Percentiles rank a stretch among this genome's conserved stretches.
Evolutionary conservation across 2,329 filamentous ascomycete genomes (phyloP).

Genomic region (Trichoderma lentiforme): DNA sequence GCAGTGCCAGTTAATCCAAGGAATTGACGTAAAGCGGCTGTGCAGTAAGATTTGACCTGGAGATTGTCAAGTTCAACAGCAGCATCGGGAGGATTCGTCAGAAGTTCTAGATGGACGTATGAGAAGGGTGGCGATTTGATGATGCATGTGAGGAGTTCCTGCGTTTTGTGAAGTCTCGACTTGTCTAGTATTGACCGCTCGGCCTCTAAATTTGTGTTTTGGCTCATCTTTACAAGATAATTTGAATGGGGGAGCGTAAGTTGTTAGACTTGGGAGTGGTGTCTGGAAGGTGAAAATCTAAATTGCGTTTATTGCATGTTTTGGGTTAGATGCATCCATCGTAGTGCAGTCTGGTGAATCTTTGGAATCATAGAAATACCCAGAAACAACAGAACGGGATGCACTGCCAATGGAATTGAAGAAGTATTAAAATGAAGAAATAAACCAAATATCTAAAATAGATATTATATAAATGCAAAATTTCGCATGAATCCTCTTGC

Average conservation of each 20-base stretch:
- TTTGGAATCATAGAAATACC: not conserved
- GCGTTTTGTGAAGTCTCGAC: conserved; percentile 37
- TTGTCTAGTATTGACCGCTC: conserved; percentile 27
- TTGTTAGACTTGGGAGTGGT: not conserved
- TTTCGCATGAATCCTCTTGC: not conserved
- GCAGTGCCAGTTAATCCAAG: conserved; percentile 66
- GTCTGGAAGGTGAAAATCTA: not conserved
- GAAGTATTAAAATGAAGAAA: not conserved
- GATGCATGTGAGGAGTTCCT: conserved; percentile 50
- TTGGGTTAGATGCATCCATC: not conserved
- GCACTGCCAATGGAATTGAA: not conserved
- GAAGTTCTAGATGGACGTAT: conserved; percentile 55
- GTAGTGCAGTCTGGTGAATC: not conserved
- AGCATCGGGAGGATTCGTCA: conserved; percentile 29
- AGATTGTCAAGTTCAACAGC: conserved; percentile 53
- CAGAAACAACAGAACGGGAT: not conserved
- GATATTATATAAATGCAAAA: not conserved
- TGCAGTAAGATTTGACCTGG: conserved; percentile 61
- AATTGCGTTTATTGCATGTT: conserved; percentile 11
- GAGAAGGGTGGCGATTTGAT: conserved; percentile 52
- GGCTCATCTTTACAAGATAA: conserved; percentile 23
- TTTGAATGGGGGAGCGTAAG: too few species aligned
- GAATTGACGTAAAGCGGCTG: conserved; percentile 62
- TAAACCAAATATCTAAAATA: not conserved
- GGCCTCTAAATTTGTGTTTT: conserved; percentile 21